A percentile compares a stretch with the other conserved stretches of the same genome.
Conservation (phyloP, 192 early-diverging fungal genomes). For the Blastocladiella britannica region DNA sequence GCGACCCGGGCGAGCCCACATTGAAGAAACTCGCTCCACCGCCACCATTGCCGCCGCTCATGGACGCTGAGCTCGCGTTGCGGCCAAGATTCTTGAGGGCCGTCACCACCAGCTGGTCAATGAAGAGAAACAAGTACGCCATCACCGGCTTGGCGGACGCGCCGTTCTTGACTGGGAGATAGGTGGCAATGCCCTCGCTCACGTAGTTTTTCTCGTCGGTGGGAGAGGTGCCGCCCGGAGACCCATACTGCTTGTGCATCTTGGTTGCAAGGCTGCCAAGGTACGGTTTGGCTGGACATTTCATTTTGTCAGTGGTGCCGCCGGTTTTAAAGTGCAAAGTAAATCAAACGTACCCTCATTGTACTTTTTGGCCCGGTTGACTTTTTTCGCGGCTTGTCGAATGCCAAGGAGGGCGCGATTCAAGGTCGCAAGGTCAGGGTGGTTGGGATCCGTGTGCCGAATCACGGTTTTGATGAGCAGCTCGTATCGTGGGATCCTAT, state of each 20-base stretch:
- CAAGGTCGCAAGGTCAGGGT: background rate
- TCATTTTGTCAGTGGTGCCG: no score
- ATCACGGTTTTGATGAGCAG: slow-evolving; percentile 2
- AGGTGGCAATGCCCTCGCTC: background rate
- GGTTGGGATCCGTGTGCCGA: background rate
- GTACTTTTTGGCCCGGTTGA: slow-evolving; percentile 6
- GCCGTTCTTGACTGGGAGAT: background rate
- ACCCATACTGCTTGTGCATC: background rate
- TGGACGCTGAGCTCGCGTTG: background rate
- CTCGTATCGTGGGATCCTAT: slow-evolving; percentile 3
- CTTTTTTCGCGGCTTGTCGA: slow-evolving; percentile 1
- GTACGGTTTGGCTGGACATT: background rate
- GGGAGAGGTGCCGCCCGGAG: background rate
- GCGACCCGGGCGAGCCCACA: background rate
- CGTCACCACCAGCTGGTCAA: background rate
- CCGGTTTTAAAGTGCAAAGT: no score
- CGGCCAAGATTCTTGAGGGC: background rate
- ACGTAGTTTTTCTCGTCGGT: background rate
- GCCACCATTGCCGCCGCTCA: no score
- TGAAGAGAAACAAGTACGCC: background rate
- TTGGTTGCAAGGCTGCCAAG: background rate
- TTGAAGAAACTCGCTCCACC: background rate
- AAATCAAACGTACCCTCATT: slow-evolving; percentile 4
- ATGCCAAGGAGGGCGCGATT: background rate
- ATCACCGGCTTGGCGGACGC: background rate